Base-by-base conservation (phyloP, 768 basidiomycete species). In the Tulasnella sp. region DNA sequence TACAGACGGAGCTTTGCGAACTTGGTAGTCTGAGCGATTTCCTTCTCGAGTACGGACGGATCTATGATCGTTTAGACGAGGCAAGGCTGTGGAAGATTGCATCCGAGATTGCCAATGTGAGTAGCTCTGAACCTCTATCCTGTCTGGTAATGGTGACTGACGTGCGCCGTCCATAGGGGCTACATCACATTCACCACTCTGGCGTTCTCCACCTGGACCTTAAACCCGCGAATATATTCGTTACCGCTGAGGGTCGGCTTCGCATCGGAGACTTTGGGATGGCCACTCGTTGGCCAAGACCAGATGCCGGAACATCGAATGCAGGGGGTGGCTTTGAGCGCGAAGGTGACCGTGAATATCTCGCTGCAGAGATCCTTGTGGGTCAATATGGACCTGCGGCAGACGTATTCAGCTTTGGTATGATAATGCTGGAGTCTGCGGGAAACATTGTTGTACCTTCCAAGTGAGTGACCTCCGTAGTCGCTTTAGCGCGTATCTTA, bases 261-360 rank as follows among this genome's bases (percentile, higher is more conserved):
- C 91, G 90, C 73, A 91, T 99, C 67, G 94, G 94, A 6, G 96
- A 99, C 69, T 97, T 98, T 72, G 96, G 96, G 7, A 91, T 99
- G 83, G 93, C 94, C n/a, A 88, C 89, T 5, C 64, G 90, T 51
- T 93, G 89, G 86, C 90, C 91, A 0, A 74, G 91, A 36, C 71
- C 74, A 0, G 64, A 70, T 15, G 59, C 66, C 23, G 64, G 67
- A 57, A 50, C 63, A 43, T 43, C 64, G 15, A 63, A 63, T 46
- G 68, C 71, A 51, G 77, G 50, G 43, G 62, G 68, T 3, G 73
- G 72, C 12, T 91, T 97, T 67, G 94, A 98, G 69, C 79, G 96
- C 14, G 96, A 99, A 69, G 96, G 96, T 4, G 96, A 99, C 70
- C 86, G 98, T 68, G 75, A 93, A 62, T 99, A 99, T 72, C 78